Base-by-base conservation (phyloP, 2,329 filamentous ascomycete species). In the Ophiocordyceps camponoti-leonardi region DNA sequence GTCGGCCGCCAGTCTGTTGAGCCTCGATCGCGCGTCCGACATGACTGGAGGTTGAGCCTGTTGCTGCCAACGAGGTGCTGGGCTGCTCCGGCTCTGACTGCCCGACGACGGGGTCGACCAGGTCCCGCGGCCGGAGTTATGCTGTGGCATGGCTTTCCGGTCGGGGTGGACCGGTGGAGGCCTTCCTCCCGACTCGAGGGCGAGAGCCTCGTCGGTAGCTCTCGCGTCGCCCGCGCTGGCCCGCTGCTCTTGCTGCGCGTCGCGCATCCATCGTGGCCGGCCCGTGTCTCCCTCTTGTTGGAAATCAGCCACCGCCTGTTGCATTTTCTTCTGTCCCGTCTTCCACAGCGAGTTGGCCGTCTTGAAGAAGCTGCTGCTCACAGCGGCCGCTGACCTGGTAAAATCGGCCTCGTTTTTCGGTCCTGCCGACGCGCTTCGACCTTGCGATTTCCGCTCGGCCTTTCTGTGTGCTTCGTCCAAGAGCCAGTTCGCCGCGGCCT, bases 261-360 rank as follows among this genome's bases (percentile, higher is more conserved):
- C 83, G 54, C 83, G 79, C 90, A 98, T 94, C 92, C 92, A 98
- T 58, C 86, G 92, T 0, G 92, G 92, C 58, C 94, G 85, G 56
- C 61, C 84, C 2, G 83, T 72, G 56, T 94, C 87, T 16, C 61
- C 81, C 40, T 73, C 72, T 50, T 76, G 71, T 52, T 82, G 76
- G 48, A 96, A 83, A 16, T 98, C 92, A 10, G 87, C 80, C 31
- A 96, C 84, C 5, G 86, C 90, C 61, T 92, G 86, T 56, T 94
- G 86, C 47, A 96, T 76, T 59, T 86, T 88, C 63, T 94, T 98
- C 57, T 88, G 86, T 0, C 90, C 81, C 3, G 83, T 85, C 59
- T 94, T 98, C 92, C 92, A 98, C 1, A 96, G 66, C 1, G 86
- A 90, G 52, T 93, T 94, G 2, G 92, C 92, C 3, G 88, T 92